Base-by-base conservation (phyloP, 148 eudicot genomes). In the Heliamphora exappendiculata region DNA sequence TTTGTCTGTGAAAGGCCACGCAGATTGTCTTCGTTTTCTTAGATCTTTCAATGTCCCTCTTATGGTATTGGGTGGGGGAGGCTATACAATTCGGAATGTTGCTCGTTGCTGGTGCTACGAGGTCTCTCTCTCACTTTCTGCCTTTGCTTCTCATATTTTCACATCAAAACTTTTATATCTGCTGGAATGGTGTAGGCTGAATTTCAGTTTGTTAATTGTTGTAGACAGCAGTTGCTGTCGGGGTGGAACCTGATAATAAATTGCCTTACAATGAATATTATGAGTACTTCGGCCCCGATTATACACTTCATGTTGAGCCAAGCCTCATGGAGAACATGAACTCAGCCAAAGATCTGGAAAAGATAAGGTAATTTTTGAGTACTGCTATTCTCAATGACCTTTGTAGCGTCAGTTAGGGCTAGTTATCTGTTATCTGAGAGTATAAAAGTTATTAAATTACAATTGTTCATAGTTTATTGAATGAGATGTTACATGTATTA, bases 61-160 rank as follows among this genome's bases (percentile, higher is more conserved):
- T 29, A 91, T 94, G 98, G 98, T 94, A 42, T 83, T 94, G 74
- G 98, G 98, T 70, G 98, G 98, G 37, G 98, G 98, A 73, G 98
- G 98, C 42, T 94, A 91, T 80, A 94, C 97, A 3, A 91, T 94
- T 26, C 78, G 98, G 17, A 94, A 94, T 81, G 98, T 94, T 62
- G 98, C 98, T 42, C 93, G 98, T n/a, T 94, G 98, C 81, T 94
- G 98, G 98, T 91, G 97, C 82, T 94, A 94, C 82, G 98, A 94
- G 97, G 98, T 94, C 67, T 77, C 39, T 76, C 65, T 75, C 80
- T 69, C 49, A n/a, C n/a, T 50, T 63, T 73, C 62, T 73, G 19
- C 5, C 55, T 44, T 13, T 37, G 22, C 49, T 34, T 72, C 20
- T 34, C 45, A 11, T 31, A 58, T 17, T 69, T 5, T 24, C 70